Conservation (phyloP, 2,329 filamentous ascomycete species). For the Clathrospora elynae region DNA sequence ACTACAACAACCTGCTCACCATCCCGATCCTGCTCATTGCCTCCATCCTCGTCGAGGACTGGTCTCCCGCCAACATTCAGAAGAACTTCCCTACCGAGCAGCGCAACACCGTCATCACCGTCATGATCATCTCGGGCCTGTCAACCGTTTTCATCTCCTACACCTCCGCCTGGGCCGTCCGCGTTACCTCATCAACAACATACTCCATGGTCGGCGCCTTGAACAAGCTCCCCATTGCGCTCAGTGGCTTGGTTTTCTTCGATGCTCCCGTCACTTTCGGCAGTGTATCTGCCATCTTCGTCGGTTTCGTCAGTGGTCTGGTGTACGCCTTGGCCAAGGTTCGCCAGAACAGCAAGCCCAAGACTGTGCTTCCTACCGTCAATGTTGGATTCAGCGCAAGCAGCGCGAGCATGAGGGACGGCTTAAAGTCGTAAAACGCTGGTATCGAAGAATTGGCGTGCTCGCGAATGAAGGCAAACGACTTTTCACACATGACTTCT, state of each 20-base stretch:
- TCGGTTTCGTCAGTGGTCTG: conserved; percentile 90
- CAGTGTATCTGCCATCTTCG: conserved; percentile 85
- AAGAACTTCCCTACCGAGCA: conserved; percentile 86
- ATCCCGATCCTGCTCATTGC: conserved; percentile 87
- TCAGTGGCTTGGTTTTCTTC: conserved; percentile 94
- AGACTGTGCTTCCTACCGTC: conserved; percentile 68
- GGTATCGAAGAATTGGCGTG: conserved; percentile 12
- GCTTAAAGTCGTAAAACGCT: conserved; percentile 61
- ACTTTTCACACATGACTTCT: conserved; percentile 16
- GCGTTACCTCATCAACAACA: conserved; percentile 94
- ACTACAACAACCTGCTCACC: conserved; percentile 98
- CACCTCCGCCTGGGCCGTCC: conserved; percentile 98
- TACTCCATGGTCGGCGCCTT: conserved; percentile 98
- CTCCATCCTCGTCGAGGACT: conserved; percentile 86
- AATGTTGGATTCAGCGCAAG: conserved; percentile 82
- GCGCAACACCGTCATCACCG: conserved; percentile 78
- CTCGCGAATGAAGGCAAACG: conserved; percentile 21
- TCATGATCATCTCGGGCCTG: conserved; percentile 93
- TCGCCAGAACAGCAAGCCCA: conserved; percentile 72
- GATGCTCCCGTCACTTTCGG: conserved; percentile 90
- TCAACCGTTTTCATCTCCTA: conserved; percentile 99
- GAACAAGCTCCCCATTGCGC: conserved; percentile 95
- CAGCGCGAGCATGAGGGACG: conserved; percentile 86
- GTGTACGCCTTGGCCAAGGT: conserved; percentile 89
- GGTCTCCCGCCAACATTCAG: conserved; percentile 81